Evolutionary conservation across 139 green algal genomes (phyloP).

Genomic region (Microglena sp.): DNA sequence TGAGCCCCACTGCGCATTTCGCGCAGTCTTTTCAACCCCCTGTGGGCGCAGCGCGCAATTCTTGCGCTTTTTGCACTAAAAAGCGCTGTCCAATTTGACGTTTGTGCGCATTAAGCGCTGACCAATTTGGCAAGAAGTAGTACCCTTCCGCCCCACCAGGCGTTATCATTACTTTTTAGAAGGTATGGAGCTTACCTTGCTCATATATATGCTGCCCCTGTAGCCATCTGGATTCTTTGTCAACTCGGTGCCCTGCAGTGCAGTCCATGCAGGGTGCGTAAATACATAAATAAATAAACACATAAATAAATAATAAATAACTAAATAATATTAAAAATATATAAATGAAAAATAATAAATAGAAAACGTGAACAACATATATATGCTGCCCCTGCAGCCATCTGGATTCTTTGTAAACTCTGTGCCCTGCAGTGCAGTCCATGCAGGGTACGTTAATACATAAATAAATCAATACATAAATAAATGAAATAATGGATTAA

Average conservation of each 20-base stretch:
- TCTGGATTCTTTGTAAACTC: slow-evolving; percentile 54
- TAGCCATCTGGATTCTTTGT: slow-evolving; percentile 51
- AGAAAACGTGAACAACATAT: slow-evolving; percentile 15
- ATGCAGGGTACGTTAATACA: too few relatives aligned
- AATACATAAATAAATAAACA: too few relatives aligned
- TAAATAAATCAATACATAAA: too few relatives aligned
- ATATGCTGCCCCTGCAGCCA: slow-evolving; percentile 31
- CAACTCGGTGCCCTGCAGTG: slow-evolving; percentile 36
- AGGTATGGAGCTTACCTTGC: slow-evolving; percentile 37
- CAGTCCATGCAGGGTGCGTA: too few relatives aligned
- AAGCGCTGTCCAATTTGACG: not conserved
- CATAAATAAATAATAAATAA: too few relatives aligned
- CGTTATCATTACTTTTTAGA: too few relatives aligned
- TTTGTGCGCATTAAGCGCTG: not conserved
- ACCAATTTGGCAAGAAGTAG: too few relatives aligned
- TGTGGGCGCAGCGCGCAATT: too few relatives aligned
- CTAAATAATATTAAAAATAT: not conserved
- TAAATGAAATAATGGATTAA: not conserved
- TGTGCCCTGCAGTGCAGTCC: too few relatives aligned
- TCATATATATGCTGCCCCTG: slow-evolving; percentile 35
- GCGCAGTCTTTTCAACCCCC: too few relatives aligned
- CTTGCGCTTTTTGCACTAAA: not conserved
- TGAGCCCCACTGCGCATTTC: not conserved
- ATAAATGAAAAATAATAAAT: not conserved
- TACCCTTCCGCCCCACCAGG: too few relatives aligned